Evolutionary conservation across 495 filamentous ascomycete species (phyloP).

Genomic region (Neurospora cerealis): DNA sequence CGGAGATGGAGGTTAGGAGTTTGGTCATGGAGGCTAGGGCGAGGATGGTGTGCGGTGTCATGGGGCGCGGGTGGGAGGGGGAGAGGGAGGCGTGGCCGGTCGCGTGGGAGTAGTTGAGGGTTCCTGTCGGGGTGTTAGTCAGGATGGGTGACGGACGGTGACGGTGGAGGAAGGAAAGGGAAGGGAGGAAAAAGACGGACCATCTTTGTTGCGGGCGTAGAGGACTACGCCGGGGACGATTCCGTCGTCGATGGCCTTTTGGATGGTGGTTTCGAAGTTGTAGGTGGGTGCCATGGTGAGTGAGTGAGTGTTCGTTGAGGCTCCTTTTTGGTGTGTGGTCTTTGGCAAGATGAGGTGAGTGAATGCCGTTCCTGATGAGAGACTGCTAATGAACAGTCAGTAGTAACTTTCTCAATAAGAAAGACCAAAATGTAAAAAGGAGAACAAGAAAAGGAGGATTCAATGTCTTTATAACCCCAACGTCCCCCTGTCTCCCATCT

Average conservation of each 20-base stretch:
- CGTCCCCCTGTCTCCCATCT: background rate
- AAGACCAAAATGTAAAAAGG: background rate
- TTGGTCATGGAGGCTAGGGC: constrained; percentile 27
- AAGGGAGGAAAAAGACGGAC: constrained; percentile 2
- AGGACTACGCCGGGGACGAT: constrained; percentile 17
- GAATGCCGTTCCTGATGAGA: background rate
- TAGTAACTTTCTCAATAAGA: background rate
- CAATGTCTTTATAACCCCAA: background rate
- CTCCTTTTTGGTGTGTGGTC: background rate
- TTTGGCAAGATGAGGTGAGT: background rate
- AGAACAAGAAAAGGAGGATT: background rate
- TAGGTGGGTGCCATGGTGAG: background rate
- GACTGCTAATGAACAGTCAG: background rate
- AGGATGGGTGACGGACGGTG: background rate
- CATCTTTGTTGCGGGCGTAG: constrained; percentile 16
- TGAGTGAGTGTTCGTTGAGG: background rate
- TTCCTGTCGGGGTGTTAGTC: constrained; percentile 6
- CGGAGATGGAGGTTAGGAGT: constrained; percentile 22
- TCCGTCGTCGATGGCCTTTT: constrained; percentile 13
- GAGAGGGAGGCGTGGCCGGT: constrained; percentile 9
- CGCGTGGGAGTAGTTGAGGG: constrained; percentile 15
- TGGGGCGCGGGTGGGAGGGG: background rate
- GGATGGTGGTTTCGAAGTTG: constrained; percentile 12
- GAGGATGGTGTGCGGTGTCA: constrained; percentile 17
- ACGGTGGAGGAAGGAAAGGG: background rate